Percentiles rank a stretch among this genome's conserved stretches.
Conservation (phyloP, 345 rosid species). For the Cardamine chenopodiifolia region DNA sequence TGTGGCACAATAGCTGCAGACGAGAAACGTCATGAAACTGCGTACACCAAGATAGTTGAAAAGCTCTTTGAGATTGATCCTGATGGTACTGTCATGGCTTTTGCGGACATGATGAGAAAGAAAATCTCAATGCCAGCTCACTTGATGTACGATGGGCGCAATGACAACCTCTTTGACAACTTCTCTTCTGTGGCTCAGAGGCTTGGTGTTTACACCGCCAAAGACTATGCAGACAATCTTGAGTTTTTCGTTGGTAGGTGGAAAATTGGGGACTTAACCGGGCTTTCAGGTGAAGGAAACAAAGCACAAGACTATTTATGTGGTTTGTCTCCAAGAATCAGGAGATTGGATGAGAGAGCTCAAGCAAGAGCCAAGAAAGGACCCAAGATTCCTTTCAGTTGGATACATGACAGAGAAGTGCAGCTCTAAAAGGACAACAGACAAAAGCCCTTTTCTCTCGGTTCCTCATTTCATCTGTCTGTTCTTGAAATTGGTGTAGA, state of each 20-base stretch:
- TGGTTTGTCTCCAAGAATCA: constrained; percentile 65
- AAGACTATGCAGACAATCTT: constrained; percentile 83
- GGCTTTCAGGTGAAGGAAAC: constrained; percentile 80
- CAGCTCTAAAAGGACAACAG: constrained; percentile 49
- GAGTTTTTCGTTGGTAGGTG: constrained; percentile 86
- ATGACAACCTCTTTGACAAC: constrained; percentile 72
- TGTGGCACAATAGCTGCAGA: constrained; percentile 90
- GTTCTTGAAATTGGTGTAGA: constrained; percentile 47
- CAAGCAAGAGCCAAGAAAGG: constrained; percentile 67
- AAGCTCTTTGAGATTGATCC: constrained; percentile 92
- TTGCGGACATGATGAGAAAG: constrained; percentile 97
- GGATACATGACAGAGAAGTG: constrained; percentile 76
- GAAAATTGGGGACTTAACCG: constrained; percentile 62
- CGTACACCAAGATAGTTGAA: constrained; percentile 84
- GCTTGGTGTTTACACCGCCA: constrained; percentile 84
- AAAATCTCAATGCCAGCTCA: constrained; percentile 97
- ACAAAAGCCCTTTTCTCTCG: not conserved
- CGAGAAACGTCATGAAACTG: constrained; percentile 95
- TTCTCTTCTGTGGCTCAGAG: constrained; percentile 86
- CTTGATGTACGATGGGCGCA: constrained; percentile 80
- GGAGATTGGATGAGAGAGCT: constrained; percentile 87
- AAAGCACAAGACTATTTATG: constrained; percentile 89
- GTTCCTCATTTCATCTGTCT: constrained; percentile 26
- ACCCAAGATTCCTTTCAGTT: constrained; percentile 67
- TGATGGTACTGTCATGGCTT: constrained; percentile 65